phyloP scores from a whole-genome alignment of 1,284 basidiomycete genomes.

The Testicularia cyperi region DNA sequence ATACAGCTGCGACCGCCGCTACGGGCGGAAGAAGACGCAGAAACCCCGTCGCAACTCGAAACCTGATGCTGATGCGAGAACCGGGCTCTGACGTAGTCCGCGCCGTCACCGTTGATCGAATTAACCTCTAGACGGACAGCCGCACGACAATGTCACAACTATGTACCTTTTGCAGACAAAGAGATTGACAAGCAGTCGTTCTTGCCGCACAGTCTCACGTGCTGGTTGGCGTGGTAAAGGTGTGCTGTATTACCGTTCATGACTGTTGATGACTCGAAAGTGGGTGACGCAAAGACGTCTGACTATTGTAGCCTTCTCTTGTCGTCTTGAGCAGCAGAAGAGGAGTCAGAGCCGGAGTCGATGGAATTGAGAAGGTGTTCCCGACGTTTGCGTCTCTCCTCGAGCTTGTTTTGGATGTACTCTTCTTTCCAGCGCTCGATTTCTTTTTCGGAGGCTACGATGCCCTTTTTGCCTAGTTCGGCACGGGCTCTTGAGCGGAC shows the following conservation, averaged over 20 bases:
- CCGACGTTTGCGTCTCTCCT: constrained; percentile 25
- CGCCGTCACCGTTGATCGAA: constrained; percentile 28
- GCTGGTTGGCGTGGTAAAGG: too few relatives aligned
- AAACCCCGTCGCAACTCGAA: constrained; percentile 20
- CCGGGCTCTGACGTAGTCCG: constrained; percentile 22
- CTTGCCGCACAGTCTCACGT: too few relatives aligned
- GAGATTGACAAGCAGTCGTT: too few relatives aligned
- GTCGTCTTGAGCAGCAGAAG: too few relatives aligned
- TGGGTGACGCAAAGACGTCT: too few relatives aligned
- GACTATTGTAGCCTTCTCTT: too few relatives aligned
- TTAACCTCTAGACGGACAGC: too few relatives aligned
- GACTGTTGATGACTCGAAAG: background rate
- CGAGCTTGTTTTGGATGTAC: constrained; percentile 28
- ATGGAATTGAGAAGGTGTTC: constrained; percentile 11
- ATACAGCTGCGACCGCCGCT: background rate
- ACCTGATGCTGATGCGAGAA: constrained; percentile 28
- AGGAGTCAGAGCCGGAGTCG: too few relatives aligned
- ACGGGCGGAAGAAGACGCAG: constrained; percentile 11
- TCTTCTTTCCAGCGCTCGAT: constrained; percentile 54
- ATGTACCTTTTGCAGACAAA: too few relatives aligned
- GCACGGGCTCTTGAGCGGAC: constrained; percentile 38
- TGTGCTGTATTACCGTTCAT: too few relatives aligned
- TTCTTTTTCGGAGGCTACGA: constrained; percentile 49
- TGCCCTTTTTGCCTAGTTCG: constrained; percentile 46
- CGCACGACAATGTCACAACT: too few relatives aligned